Evolutionary conservation across 306 rosid genomes (phyloP), one percentile per base, ranked within the genome.

Genomic region (Begonia masoniana): DNA sequence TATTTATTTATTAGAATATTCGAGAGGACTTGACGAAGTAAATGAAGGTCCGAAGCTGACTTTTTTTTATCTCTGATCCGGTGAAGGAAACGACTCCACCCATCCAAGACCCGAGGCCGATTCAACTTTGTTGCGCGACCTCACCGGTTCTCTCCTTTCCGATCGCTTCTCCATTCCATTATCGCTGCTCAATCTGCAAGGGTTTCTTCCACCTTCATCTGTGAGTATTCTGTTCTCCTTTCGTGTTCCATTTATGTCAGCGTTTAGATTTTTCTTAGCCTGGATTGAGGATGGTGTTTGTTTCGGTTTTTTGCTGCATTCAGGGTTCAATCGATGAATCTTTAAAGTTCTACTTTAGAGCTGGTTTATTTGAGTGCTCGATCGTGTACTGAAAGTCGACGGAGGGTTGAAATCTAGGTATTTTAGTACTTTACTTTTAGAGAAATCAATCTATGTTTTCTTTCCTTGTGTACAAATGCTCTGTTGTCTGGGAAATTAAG

Each of bases 31-130:
- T 16, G 50, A 48, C 43, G 55, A 65, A 54, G 73, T 57, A 31
- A 69, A 45, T 15, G 67, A 50, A 50, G 62, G 59, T 51, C 64
- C 58, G 52, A 59, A 55, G 73, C 73, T 48, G 56, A 61, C 59
- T 59, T 52, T 35, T 15, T 45, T 26, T 6, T 3, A 15, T 62
- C 23, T 15, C 62, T 47, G 43, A 23, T 57, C 47, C 66, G 43
- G 59, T 59, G 36, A 45, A 51, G 50, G 9, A 51, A 46, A 36
- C 21, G 36, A 16, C 47, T 52, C 41, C 41, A 23, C 60, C 60
- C 14, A 35, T 10, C 12, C 26, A 26, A 26, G 43, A 5, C 17
- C 39, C 43, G 17, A 54, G 49, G 53, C 43, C 24, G 43, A 50
- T 54, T 59, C 45, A 50, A 31, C 62, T 56, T 41, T 21, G 45